Conservation (phyloP, 2,329 filamentous ascomycete species). For the Monilinia vaccinii-corymbosi region DNA sequence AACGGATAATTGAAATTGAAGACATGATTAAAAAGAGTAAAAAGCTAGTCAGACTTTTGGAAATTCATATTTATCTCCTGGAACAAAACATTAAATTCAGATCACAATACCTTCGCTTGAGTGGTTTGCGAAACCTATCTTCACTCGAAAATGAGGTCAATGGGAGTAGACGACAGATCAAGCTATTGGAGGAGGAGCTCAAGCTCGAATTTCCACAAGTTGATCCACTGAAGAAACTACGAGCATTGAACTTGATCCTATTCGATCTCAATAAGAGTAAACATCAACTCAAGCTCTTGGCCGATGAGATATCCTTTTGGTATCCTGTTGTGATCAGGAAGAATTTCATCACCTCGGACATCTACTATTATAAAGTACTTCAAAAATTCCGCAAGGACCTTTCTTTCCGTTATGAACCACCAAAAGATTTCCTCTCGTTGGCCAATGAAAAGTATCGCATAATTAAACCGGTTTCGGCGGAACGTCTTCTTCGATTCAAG, state of each 20-base stretch:
- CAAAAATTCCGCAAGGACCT: neutral
- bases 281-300: neutral
- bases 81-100: neutral
- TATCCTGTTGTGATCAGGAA: neutral
- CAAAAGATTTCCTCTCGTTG: neutral
- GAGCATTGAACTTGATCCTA: neutral
- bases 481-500: neutral
- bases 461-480: neutral
- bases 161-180: neutral
- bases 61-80: neutral
- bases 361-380: neutral
- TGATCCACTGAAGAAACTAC: neutral
- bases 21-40: neutral
- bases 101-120: neutral
- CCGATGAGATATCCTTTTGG: neutral
- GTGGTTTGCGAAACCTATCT: neutral
- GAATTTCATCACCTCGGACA: neutral
- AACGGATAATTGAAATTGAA: neutral
- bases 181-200: neutral
- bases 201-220: neutral
- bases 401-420: neutral
- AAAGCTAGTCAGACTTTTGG: neutral
- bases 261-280: neutral
- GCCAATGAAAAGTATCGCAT: neutral
- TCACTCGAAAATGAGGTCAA: neutral